Conservation (phyloP, 192 early-diverging fungal species). For the Funneliformis geosporum region DNA sequence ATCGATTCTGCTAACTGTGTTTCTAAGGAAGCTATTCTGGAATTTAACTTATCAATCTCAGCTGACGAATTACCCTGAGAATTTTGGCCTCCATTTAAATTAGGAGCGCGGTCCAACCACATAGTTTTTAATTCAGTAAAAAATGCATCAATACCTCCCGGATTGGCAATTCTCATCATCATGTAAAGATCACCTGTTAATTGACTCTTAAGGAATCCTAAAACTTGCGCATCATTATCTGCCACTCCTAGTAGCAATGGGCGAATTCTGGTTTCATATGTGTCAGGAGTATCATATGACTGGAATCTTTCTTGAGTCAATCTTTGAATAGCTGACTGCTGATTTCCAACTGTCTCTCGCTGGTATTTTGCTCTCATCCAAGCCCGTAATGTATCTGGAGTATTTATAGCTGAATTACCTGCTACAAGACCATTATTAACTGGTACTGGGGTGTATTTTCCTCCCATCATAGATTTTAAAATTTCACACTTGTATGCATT, state of each 20-base stretch:
- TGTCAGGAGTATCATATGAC: slow-evolving; percentile 3
- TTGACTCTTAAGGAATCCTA: slow-evolving; percentile 20
- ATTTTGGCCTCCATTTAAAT: not conserved
- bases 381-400: slow-evolving; percentile 1
- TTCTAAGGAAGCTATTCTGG: too few relatives aligned
- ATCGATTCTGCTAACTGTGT: too few relatives aligned
- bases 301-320: slow-evolving; percentile 9
- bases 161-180: not conserved
- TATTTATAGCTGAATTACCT: slow-evolving; percentile 1
- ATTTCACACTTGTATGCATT: slow-evolving; percentile 17
- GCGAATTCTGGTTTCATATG: slow-evolving; percentile 19
- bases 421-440: not conserved
- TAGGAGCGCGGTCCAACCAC: not conserved
- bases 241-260: slow-evolving; percentile 5
- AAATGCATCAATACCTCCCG: not conserved
- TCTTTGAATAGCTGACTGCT: not conserved
- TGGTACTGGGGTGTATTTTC: not conserved
- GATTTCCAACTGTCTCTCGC: too few relatives aligned
- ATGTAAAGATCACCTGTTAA: slow-evolving; percentile 14
- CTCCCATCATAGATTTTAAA: slow-evolving; percentile 27
- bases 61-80: not conserved
- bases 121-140: slow-evolving; percentile 9
- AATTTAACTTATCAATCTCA: too few relatives aligned
- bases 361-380: not conserved
- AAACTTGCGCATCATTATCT: slow-evolving; percentile 4